These are phyloP conservation scores for Scopulariopsis brevicaulis DNA, from an alignment of 2,329 filamentous ascomycete species.

Conservation along the genomic window DNA sequence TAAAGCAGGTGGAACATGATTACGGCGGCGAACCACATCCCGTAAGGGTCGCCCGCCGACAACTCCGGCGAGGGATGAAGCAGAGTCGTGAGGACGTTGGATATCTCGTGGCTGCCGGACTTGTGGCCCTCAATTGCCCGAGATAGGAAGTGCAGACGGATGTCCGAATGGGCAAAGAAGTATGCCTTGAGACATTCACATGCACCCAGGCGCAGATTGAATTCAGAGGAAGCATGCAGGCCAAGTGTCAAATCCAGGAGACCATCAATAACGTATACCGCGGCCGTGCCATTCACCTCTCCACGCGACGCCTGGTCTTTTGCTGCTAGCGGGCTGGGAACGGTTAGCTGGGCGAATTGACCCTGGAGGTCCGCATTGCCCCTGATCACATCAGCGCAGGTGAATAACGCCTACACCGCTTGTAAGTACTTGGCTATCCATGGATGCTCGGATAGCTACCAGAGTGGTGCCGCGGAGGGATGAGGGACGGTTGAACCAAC, in stretches of 20 bases:
- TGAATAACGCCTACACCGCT: slow-evolving; percentile 54
- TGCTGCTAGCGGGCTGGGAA: slow-evolving; percentile 29
- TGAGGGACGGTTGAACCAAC: slow-evolving; percentile 25
- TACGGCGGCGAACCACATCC: slow-evolving; percentile 80
- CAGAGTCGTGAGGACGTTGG: slow-evolving; percentile 79
- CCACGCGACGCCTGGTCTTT: slow-evolving; percentile 22
- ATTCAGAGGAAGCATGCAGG: slow-evolving; percentile 51
- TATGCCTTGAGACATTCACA: slow-evolving; percentile 92
- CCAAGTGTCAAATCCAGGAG: slow-evolving; percentile 73
- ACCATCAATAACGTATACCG: slow-evolving; percentile 87
- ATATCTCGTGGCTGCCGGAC: slow-evolving; percentile 66
- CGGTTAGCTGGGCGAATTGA: slow-evolving; percentile 76
- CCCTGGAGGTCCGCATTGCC: slow-evolving; percentile 75
- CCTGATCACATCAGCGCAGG: slow-evolving; percentile 80
- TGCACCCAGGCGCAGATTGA: slow-evolving; percentile 74
- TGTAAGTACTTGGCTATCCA: neutral
- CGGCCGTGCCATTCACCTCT: slow-evolving; percentile 37
- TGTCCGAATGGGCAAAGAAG: slow-evolving; percentile 69
- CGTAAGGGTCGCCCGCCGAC: slow-evolving; percentile 67
- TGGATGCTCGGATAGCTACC: neutral
- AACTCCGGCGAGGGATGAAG: slow-evolving; percentile 51
- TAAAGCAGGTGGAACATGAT: slow-evolving; percentile 78
- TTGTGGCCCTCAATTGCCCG: slow-evolving; percentile 82
- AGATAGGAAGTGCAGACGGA: slow-evolving; percentile 74
- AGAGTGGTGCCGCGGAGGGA: neutral